Evolutionary conservation across 1,139 yeast genomes (phyloP), one percentile per base, ranked within the genome.

Genomic region (Suhomyces kunorum): DNA sequence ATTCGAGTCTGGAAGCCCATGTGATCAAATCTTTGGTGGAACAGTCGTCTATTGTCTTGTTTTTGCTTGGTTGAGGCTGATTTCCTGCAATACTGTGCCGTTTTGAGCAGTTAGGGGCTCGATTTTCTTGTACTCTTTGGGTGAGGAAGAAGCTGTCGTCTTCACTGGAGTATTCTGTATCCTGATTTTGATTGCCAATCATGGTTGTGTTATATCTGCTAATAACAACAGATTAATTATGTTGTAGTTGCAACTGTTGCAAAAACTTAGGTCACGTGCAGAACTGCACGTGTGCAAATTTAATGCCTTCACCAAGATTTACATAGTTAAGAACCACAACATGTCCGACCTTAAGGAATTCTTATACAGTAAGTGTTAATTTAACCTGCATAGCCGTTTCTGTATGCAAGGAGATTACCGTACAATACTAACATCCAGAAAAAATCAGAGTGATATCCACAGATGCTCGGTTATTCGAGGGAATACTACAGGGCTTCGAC

Each of bases 401-500:
- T n/a, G n/a, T n/a, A n/a, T n/a, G n/a, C n/a, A n/a, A 11, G 25
- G 17, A 4, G 16, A n/a, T 16, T 8, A n/a, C n/a, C 7, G 27
- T 11, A 12, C 13, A 4, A 6, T 59, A 64, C 71, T 67, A 64
- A 66, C 72, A 15, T 16, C 24, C 48, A 74, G 81, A 76, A 48
- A 69, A 70, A 49, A 90, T 89, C 9, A 75, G 85, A 41, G 77
- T 89, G 9, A 72, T 90, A 39, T 84, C 95, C n/a, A 78, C 94
- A 2, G 96, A 87, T 56, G 97, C 95, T 14, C 68, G 89, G 40
- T 66, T 80, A 45, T 78, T 82, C 42, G 74, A 78, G 58, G 98
- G 96, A 1, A 71, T 64, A 19, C 74, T 90, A 28, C 83, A 82
- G 56, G 95, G 96, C 15, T 89, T 74, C 55, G 98, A 90, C 59